Evolutionary conservation across 2,329 filamentous ascomycete genomes (phyloP).

Genomic region (Claviceps spartinae): DNA sequence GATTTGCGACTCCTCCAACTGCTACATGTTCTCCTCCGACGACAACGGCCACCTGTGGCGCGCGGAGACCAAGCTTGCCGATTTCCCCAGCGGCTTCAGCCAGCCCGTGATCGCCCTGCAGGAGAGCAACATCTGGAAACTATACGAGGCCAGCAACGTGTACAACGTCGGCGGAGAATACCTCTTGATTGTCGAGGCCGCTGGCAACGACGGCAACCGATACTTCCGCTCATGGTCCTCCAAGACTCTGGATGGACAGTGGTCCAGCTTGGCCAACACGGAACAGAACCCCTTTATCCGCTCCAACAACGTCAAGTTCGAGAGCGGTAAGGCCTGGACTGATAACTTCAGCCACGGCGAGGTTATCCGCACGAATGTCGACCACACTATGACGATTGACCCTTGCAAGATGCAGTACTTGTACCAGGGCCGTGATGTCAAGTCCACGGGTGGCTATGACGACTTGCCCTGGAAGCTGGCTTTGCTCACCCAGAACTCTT

Average conservation of each 20-base stretch:
- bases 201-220: constrained; percentile 36
- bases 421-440: constrained; percentile 42
- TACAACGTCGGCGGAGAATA: constrained; percentile 47
- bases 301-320: constrained; percentile 36
- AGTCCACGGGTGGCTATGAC: constrained; percentile 29
- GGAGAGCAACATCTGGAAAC: constrained; percentile 35
- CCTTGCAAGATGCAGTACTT: constrained; percentile 51
- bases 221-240: constrained; percentile 57
- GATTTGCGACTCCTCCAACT: constrained; percentile 45
- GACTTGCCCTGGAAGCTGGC: neutral
- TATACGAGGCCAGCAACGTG: constrained; percentile 55
- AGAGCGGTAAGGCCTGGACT: constrained; percentile 43
- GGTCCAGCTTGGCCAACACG: constrained; percentile 42
- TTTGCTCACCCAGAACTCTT: neutral
- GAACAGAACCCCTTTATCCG: constrained; percentile 52
- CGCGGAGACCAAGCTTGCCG: constrained; percentile 45
- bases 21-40: constrained; percentile 55
- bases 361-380: constrained; percentile 38
- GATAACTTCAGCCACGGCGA: constrained; percentile 56
- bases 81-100: constrained; percentile 50
- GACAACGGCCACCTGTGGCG: constrained; percentile 57
- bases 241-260: constrained; percentile 38
- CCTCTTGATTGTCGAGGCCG: constrained; percentile 55
- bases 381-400: constrained; percentile 50
- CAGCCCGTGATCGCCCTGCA: constrained; percentile 34